Evolutionary conservation across 352 stramenopile species (phyloP), one percentile per base, ranked within the genome.

Genomic region (Phytopythium helicoides): DNA sequence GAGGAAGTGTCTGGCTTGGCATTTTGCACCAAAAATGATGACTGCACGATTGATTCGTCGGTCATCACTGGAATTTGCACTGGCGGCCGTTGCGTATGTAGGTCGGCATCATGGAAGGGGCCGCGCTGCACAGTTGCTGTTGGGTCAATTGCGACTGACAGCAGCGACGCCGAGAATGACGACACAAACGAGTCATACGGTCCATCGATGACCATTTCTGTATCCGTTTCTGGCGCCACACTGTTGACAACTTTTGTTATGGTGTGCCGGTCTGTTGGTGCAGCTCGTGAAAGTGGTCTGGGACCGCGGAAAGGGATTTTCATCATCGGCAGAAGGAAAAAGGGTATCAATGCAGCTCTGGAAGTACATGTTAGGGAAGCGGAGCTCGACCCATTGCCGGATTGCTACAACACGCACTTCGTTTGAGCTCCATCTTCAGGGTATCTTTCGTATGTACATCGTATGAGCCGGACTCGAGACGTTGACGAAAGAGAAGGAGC

Each of bases 21-120:
- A 12, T 76, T 76, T 50, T 87, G 76, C 47, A 61, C 57, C 10
- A 58, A 52, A 0, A 49, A 81, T 46, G 71, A 77, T 34, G 76
- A 87, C 55, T 87, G 76, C 47, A 83, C 72, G 6, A 72, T 74
- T 0, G 55, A n/a, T 16, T 50, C 53, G 12, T 52, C 57, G 25
- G 28, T 80, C n/a, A 48, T 56, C 16, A 76, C 69, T 1, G 69
- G 69, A 6, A 65, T 42, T 33, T 79, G 66, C 28, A 21, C 59
- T 1, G 37, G 62, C 22, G 64, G 53, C 15, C 66, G 69, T 5
- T 79, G 69, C 45, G 49, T 36, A 2, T 79, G 69, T 25, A 56
- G 39, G 0, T 41, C 63, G 1, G 49, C 54, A 26, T 63, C 62
- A 26, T 77, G 68, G 68, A 64, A 60, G 19, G 68, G 68, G 1